Evolutionary conservation across 306 rosid genomes (phyloP), one percentile per base, ranked within the genome.

Genomic region (Lablab purpureus): DNA sequence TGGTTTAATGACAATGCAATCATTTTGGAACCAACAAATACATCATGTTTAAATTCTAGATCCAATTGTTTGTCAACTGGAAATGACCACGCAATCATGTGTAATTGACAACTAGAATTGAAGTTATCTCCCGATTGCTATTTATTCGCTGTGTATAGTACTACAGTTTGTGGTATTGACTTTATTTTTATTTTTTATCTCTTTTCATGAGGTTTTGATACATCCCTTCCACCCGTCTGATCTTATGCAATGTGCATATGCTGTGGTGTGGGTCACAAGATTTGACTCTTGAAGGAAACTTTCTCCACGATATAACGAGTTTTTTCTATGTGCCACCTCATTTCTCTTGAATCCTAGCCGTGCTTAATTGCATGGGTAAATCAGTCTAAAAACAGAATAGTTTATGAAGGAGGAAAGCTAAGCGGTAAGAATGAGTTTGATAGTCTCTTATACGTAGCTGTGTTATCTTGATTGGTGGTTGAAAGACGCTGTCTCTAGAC

Each of bases 1-100:
- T 74, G 62, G 83, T 58, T 79, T 73, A n/a, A 34, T 75, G 64
- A 79, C 50, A 81, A 50, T 56, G 72, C 75, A 74, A 30, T 54
- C 60, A 30, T 59, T 82, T 67, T 67, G 40, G 36, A 82, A 50
- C 55, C 71, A 76, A 64, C 78, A 75, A 45, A 32, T 37, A 64
- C 55, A 64, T 75, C 54, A 36, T 52, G 58, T 17, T 77, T 18
- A 54, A 76, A 70, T 63, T 70, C 56, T 21, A 71, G 62, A 62
- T 25, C 27, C 64, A 18, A n/a, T 40, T 55, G 62, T 51, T 56
- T 70, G 66, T 34, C 64, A 64, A 51, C 46, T 43, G 45, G 70
- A 55, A 65, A 66, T 80, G 45, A 13, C 67, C 46, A 4, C 1
- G 23, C 49, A 65, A 37, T 49, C 76, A 65, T 70, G 41, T 76